Evolutionary conservation across 768 basidiomycete species (phyloP).

Genomic region (Amanita phalloides): DNA sequence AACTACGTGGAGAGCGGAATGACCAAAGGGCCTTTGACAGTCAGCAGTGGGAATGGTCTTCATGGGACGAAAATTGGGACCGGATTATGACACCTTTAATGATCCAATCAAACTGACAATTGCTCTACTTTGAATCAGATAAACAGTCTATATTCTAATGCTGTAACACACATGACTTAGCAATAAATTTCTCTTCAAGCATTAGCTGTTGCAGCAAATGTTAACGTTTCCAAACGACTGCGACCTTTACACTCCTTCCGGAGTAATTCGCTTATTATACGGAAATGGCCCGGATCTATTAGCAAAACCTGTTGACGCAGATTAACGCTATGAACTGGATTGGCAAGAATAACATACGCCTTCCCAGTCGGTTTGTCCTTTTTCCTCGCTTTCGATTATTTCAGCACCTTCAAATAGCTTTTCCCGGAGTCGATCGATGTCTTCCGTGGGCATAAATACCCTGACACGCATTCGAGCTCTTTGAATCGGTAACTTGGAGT

Average conservation of each 20-base stretch:
- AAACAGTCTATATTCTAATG: background rate
- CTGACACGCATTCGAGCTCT: constrained; percentile 89
- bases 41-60: constrained; percentile 47
- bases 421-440: constrained; percentile 59
- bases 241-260: constrained; percentile 87
- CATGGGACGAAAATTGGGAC: constrained; percentile 86
- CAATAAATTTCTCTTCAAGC: constrained; percentile 1
- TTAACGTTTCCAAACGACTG: constrained; percentile 77
- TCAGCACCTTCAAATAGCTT: constrained; percentile 67
- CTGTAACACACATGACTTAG: background rate
- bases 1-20: constrained; percentile 6
- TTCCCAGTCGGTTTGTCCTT: constrained; percentile 71
- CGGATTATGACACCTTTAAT: constrained; percentile 51
- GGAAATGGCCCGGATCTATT: constrained; percentile 90
- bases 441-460: constrained; percentile 57
- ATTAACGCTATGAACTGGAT: background rate
- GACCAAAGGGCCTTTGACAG: background rate
- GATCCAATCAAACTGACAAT: background rate
- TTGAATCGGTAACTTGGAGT: constrained; percentile 85
- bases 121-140: background rate
- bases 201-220: constrained; percentile 52
- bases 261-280: constrained; percentile 78
- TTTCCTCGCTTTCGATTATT: constrained; percentile 77
- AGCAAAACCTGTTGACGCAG: constrained; percentile 56
- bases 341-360: constrained; percentile 42